phyloP scores from a whole-genome alignment of 2,329 filamentous ascomycete species.

The Sphaerostilbella broomeana region DNA sequence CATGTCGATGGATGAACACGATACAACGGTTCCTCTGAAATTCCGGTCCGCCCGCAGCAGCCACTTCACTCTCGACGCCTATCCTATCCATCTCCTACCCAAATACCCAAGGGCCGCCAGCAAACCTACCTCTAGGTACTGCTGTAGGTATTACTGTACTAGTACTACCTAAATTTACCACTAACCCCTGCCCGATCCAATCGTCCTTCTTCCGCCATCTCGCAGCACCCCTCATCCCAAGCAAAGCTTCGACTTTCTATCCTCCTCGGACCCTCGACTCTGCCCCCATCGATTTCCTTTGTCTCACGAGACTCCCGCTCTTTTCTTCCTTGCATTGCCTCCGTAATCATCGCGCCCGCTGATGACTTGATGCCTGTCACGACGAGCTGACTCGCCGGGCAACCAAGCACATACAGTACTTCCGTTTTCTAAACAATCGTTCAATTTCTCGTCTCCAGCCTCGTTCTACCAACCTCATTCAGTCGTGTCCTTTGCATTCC shows the following conservation, averaged over 20 bases:
- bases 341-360: conserved; percentile 2
- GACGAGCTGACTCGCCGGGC: conserved; percentile 15
- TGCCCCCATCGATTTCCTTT: conserved; percentile 10
- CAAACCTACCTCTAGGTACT: too few species aligned
- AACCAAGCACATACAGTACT: background rate
- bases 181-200: conserved; percentile 9
- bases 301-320: conserved; percentile 4
- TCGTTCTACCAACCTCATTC: conserved; percentile 7
- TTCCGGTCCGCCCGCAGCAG: conserved; percentile 21
- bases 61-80: conserved; percentile 11
- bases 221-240: conserved; percentile 9
- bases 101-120: background rate
- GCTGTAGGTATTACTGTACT: too few species aligned
- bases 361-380: conserved; percentile 22
- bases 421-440: conserved; percentile 1
- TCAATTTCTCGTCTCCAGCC: background rate
- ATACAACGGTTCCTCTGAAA: conserved; percentile 23
- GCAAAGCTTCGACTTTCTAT: conserved; percentile 1
- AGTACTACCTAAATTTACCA: too few species aligned
- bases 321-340: background rate
- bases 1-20: background rate
- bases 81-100: background rate
- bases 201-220: conserved; percentile 6
- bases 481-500: conserved; percentile 12
- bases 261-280: background rate